A percentile compares a stretch with the other conserved stretches of the same genome.
phyloP scores from a whole-genome alignment of 2,329 filamentous ascomycete species.

The Myrmaecium sp. region DNA sequence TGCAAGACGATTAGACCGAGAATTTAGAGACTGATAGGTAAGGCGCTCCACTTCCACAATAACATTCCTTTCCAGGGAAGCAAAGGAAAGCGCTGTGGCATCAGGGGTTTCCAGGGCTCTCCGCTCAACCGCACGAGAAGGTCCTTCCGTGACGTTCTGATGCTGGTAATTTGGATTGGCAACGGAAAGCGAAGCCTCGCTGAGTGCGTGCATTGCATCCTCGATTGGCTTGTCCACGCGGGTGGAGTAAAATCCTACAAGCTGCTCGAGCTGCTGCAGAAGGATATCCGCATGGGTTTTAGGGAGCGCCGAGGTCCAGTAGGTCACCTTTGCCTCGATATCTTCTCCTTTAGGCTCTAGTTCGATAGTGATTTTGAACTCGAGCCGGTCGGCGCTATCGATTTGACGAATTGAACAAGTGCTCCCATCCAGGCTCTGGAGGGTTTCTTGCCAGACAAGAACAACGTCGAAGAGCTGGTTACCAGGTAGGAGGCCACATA shows the following conservation, averaged over 20 bases:
- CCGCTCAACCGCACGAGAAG: constrained; percentile 34
- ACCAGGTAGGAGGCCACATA: constrained; percentile 36
- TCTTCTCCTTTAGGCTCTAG: constrained; percentile 42
- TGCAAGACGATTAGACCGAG: constrained; percentile 46
- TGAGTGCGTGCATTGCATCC: constrained; percentile 14
- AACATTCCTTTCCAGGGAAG: constrained; percentile 23
- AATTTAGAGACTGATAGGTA: constrained; percentile 50
- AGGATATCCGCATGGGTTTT: constrained; percentile 38
- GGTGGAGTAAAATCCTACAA: too few species aligned
- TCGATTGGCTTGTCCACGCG: constrained; percentile 27
- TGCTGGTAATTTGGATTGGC: constrained; percentile 20
- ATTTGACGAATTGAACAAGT: constrained; percentile 33
- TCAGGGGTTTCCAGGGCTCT: constrained; percentile 33
- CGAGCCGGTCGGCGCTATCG: constrained; percentile 51
- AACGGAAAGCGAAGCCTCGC: constrained; percentile 18
- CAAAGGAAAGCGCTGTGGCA: constrained; percentile 48
- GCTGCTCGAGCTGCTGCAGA: constrained; percentile 40
- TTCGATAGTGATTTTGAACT: constrained; percentile 62
- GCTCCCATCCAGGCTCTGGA: constrained; percentile 21
- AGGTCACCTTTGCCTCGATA: constrained; percentile 38
- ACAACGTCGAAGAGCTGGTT: constrained; percentile 57
- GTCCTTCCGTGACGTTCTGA: constrained; percentile 10
- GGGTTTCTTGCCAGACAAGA: constrained; percentile 71
- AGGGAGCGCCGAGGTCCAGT: constrained; percentile 36
- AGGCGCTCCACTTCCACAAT: constrained; percentile 26